These are phyloP conservation scores for Scedosporium aurantiacum DNA, from an alignment of 2,329 filamentous ascomycete genomes.

Conservation along the genomic window DNA sequence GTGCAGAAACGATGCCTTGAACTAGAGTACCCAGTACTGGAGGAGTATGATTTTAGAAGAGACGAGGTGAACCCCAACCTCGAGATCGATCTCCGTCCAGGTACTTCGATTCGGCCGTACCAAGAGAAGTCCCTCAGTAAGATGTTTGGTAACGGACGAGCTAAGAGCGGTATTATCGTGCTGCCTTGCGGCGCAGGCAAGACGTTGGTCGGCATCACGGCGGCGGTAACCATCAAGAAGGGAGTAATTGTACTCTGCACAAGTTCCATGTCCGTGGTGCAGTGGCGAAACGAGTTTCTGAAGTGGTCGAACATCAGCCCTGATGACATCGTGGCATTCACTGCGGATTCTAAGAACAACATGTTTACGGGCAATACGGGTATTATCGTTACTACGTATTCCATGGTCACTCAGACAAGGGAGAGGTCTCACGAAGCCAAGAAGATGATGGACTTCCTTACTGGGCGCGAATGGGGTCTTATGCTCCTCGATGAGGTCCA, in stretches of 20 bases:
- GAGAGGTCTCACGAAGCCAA: conserved; percentile 84
- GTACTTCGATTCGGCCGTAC: conserved; percentile 84
- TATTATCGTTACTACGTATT: conserved; percentile 95
- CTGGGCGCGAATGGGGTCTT: conserved; percentile 83
- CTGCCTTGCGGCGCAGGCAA: conserved; percentile 94
- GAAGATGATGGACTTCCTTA: conserved; percentile 96
- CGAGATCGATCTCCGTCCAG: conserved; percentile 84
- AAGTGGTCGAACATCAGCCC: conserved; percentile 97
- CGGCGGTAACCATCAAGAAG: conserved; percentile 95
- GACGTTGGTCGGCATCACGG: conserved; percentile 95
- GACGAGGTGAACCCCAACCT: conserved; percentile 82
- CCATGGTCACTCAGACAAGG: conserved; percentile 91
- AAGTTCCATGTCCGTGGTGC: conserved; percentile 93
- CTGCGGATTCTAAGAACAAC: conserved; percentile 77
- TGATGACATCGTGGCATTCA: conserved; percentile 89
- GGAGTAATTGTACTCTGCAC: conserved; percentile 91
- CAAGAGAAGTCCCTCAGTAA: conserved; percentile 97
- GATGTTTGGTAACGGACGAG: conserved; percentile 98
- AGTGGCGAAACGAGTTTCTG: conserved; percentile 92
- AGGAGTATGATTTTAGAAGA: conserved; percentile 95
- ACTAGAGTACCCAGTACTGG: conserved; percentile 76
- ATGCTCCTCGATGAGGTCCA: conserved; percentile 98
- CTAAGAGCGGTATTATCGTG: conserved; percentile 95
- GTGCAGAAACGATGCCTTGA: conserved; percentile 85
- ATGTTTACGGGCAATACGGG: conserved; percentile 80